Evolutionary conservation across 495 filamentous ascomycete genomes (phyloP).

Genomic region (Xylaria curta): DNA sequence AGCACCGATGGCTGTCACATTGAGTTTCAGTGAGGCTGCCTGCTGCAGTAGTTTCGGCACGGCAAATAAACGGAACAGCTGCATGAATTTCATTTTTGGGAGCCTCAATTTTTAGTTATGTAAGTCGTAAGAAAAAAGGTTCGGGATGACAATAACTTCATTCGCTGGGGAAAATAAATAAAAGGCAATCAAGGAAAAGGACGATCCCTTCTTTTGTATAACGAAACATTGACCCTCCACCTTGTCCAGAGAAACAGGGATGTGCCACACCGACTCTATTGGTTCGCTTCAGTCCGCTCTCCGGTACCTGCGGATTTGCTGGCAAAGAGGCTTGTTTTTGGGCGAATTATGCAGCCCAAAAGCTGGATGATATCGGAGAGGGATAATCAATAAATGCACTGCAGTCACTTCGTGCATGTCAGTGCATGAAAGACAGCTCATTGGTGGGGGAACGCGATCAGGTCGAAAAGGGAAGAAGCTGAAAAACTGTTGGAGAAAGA

Average conservation of each 20-base stretch:
- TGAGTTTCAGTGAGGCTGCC: conserved; percentile 29
- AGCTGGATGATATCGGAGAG: neutral
- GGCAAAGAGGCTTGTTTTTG: neutral
- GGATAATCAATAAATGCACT: conserved; percentile 2
- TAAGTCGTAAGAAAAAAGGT: neutral
- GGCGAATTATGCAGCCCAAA: neutral
- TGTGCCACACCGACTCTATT: neutral
- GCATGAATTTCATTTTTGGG: conserved; percentile 3
- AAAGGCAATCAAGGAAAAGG: neutral
- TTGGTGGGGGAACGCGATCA: neutral
- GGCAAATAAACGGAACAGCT: conserved; percentile 1
- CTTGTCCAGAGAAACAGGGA: neutral
- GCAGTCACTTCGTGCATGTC: neutral
- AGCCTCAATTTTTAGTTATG: neutral
- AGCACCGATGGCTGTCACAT: conserved; percentile 40
- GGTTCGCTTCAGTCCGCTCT: conserved; percentile 12
- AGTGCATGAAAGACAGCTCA: neutral
- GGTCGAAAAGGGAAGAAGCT: conserved; percentile 13
- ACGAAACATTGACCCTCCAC: conserved; percentile 2
- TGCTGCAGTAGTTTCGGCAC: neutral
- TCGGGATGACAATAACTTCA: neutral
- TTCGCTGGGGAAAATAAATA: neutral
- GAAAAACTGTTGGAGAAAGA: conserved; percentile 8
- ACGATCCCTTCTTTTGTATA: conserved; percentile 19
- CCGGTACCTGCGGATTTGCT: neutral